Evolutionary conservation across 805 yeast genomes (phyloP), one percentile per base, ranked within the genome.

Genomic region (Ogataea henricii): DNA sequence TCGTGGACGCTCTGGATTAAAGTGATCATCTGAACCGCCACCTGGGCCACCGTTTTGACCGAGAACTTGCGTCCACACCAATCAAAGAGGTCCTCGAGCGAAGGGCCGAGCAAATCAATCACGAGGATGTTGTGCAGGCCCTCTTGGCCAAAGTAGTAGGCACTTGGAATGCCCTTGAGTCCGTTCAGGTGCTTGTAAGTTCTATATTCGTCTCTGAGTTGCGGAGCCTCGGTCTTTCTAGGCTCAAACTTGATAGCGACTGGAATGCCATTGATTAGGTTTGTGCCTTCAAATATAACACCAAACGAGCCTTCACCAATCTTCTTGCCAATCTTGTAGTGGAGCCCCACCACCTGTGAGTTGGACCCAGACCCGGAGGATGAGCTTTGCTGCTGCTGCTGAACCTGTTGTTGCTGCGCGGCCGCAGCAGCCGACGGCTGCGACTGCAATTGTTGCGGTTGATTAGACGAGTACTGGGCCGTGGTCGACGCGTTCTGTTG

Each of bases 291-390:
- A 66, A 94, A 94, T 50, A 94, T 86, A 45, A 94, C 96, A 47
- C 99, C 99, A 68, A 94, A 94, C 3, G 98, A 92, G 37, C 99
- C 99, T 70, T 94, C 98, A 48, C 99, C 99, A 52, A 94, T 91
- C 72, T 94, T 94, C 68, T 91, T 92, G 49, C 98, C 99, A 48
- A 94, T 94, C 59, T 90, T 87, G 71, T 91, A 94, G 73, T 94
- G 99, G 52, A 92, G 83, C 20, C 99, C 99, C 39, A 94, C 97
- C 34, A 85, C 81, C 66, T 81, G 82, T 35, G 82, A 76, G 48
- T 73, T 68, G 47, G 73, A 75, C 33, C 53, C 37, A 1, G 55
- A 34, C 16, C 59, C 49, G 2, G 53, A 47, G 9, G 58, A 44
- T 3, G 58, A 40, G 25, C 46, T 37, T 27, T 49, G 51, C 18